Evolutionary conservation across 129 eudicot species (phyloP).

Genomic region (Cynara cardunculus): DNA sequence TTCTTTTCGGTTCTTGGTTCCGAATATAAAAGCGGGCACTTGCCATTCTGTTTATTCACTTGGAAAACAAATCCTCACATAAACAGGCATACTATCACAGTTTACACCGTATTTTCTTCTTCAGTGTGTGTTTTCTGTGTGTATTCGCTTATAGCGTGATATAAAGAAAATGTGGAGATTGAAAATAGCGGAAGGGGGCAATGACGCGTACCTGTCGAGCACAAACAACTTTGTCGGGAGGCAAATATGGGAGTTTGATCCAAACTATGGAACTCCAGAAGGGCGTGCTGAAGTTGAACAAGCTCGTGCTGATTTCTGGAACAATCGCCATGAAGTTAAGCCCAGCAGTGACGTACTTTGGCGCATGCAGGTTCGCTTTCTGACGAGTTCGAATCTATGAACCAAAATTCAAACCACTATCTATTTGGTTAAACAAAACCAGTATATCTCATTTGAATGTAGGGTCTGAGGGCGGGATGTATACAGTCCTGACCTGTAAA

Average conservation of each 20-base stretch:
- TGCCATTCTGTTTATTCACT: background rate
- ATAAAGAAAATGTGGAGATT: conserved; percentile 49
- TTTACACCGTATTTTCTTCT: background rate
- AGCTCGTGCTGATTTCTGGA: conserved; percentile 44
- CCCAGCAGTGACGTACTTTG: conserved; percentile 48
- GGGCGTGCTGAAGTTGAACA: conserved; percentile 41
- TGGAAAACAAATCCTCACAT: background rate
- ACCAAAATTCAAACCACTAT: background rate
- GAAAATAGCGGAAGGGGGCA: conserved; percentile 51
- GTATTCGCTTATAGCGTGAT: background rate
- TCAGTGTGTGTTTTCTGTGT: background rate
- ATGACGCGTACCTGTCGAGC: conserved; percentile 37
- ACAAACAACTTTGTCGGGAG: conserved; percentile 49
- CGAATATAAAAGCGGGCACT: background rate
- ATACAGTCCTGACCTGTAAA: background rate
- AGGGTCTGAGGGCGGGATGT: too few relatives aligned
- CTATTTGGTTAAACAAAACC: conserved; percentile 7
- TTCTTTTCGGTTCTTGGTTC: background rate
- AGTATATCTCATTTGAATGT: background rate
- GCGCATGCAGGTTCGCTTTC: conserved; percentile 47
- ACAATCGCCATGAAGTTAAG: conserved; percentile 34
- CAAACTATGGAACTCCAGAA: conserved; percentile 38
- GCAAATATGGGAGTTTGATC: conserved; percentile 61
- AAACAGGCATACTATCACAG: background rate
- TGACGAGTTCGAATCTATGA: background rate